Base-by-base conservation (phyloP, 805 yeast species). In the Sugiyamaella chiloensis region DNA sequence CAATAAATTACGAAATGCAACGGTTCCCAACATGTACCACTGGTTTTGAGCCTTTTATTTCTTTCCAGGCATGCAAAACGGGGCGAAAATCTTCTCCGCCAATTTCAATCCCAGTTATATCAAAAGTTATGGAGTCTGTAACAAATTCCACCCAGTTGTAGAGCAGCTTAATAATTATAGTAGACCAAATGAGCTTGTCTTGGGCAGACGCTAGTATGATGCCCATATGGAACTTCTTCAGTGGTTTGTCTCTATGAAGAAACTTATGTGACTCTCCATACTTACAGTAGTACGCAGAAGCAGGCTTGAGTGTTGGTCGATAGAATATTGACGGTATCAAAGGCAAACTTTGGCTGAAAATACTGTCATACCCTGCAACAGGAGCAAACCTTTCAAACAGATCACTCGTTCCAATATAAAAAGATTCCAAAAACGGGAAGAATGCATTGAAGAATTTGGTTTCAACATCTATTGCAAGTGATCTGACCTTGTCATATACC, bases 251-350 rank as follows among this genome's bases (percentile, higher is more conserved):
- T 19, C 20, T 12, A 11, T 34, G 12, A 5, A 34, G 20, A 34
- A 34, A 34, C 37, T 16, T 34, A 8, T 34, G 37, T 9, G 37
- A 19, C 14, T 34, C 37, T 16, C 37, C 20, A 12, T 16, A 12
- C 20, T 16, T 12, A 21, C 37, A 34, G 20, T n/a, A 34, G 37
- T 34, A 34, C 4, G 37, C 37, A 16, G 37, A 34, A 16, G 37
- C 37, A 14, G 37, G 37, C 21, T 34, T 34, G 21, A 34, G 37
- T n/a, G 19, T 19, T 19, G 37, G 37, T 4, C 37, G 16, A 7
- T 21, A 34, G 20, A 34, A 34, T 21, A 16, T 12, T 34, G 14
- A 12, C 20, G 37, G 37, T 34, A 34, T 9, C 14, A 12, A 34
- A 4, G 37, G 37, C 5, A 16, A 21, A 12, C 16, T 14, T 12